These are phyloP conservation scores for Aspergillus phoenicis DNA, from an alignment of 2,329 filamentous ascomycete genomes.

Conservation along the genomic window DNA sequence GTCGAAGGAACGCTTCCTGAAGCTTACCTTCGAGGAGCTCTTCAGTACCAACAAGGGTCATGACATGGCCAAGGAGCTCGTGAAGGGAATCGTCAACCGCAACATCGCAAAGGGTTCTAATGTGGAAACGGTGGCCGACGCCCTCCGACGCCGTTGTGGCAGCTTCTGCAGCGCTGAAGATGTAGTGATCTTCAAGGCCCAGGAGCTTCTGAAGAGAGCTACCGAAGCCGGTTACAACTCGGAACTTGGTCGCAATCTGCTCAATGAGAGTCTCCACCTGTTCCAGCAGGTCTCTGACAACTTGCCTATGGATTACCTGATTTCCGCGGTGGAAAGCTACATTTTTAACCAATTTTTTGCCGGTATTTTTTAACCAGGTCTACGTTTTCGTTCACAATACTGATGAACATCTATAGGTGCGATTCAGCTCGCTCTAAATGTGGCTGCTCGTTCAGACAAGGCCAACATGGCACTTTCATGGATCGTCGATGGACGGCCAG, in stretches of 20 bases:
- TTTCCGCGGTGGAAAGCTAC: slow-evolving; percentile 77
- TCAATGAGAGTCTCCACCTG: slow-evolving; percentile 85
- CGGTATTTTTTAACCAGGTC: slow-evolving; percentile 44
- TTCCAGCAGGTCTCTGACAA: slow-evolving; percentile 87
- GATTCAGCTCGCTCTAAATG: slow-evolving; percentile 80
- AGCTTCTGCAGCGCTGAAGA: slow-evolving; percentile 98
- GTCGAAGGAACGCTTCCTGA: slow-evolving; percentile 68
- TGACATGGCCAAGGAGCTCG: slow-evolving; percentile 87
- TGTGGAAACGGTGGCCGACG: slow-evolving; percentile 94
- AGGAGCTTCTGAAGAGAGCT: slow-evolving; percentile 89
- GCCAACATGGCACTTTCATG: slow-evolving; percentile 83
- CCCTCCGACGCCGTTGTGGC: slow-evolving; percentile 86
- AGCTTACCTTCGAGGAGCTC: slow-evolving; percentile 83
- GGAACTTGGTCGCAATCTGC: slow-evolving; percentile 73
- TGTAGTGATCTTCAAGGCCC: slow-evolving; percentile 96
- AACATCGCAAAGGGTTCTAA: slow-evolving; percentile 97
- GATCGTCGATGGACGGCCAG: slow-evolving; percentile 80
- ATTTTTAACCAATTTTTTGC: slow-evolving; percentile 84
- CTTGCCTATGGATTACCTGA: slow-evolving; percentile 77
- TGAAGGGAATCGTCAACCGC: slow-evolving; percentile 96
- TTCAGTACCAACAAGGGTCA: slow-evolving; percentile 80
- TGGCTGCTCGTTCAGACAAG: slow-evolving; percentile 82
- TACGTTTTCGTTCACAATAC: slow-evolving; percentile 12
- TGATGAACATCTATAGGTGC: slow-evolving; percentile 58
- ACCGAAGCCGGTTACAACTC: slow-evolving; percentile 75